These are phyloP conservation scores for Dendrobium huoshanense DNA, from an alignment of 106 monocot species.

Conservation along the genomic window DNA sequence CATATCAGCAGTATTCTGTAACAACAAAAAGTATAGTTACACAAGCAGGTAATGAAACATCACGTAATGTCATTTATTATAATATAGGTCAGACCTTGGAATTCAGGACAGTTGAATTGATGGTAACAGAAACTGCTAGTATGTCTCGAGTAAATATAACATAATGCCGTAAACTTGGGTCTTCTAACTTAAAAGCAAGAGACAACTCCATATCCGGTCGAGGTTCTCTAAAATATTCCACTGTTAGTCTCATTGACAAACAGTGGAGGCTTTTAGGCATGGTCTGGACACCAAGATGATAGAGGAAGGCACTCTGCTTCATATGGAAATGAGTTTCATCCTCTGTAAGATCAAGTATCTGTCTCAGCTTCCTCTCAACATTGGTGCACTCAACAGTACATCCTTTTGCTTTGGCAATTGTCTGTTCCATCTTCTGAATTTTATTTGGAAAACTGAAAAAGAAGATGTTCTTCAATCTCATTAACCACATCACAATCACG, in stretches of 20 bases:
- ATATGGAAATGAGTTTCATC: conserved; percentile 66
- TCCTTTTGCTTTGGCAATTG: conserved; percentile 46
- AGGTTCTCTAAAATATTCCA: conserved; percentile 45
- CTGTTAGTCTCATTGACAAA: conserved; percentile 50
- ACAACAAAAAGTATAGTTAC: conserved; percentile 6
- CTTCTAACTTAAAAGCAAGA: conserved; percentile 30
- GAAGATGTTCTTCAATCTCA: background rate
- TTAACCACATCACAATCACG: background rate
- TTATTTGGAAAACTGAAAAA: conserved; percentile 33
- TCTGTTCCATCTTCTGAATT: conserved; percentile 47
- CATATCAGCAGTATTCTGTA: conserved; percentile 46
- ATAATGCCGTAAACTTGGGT: conserved; percentile 39
- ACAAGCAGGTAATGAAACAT: background rate
- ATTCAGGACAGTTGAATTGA: conserved; percentile 57
- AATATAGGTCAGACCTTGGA: conserved; percentile 27
- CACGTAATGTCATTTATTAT: background rate
- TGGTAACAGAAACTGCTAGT: conserved; percentile 43
- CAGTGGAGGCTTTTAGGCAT: conserved; percentile 67
- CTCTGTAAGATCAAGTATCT: conserved; percentile 57
- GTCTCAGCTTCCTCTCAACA: conserved; percentile 59
- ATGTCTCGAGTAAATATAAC: conserved; percentile 50
- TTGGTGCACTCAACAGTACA: conserved; percentile 43
- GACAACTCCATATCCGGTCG: conserved; percentile 16
- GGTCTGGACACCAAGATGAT: conserved; percentile 61
- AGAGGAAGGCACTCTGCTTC: conserved; percentile 72